Base-by-base conservation (phyloP, 2,329 filamentous ascomycete species). In the Cladophialophora chaetospira region DNA sequence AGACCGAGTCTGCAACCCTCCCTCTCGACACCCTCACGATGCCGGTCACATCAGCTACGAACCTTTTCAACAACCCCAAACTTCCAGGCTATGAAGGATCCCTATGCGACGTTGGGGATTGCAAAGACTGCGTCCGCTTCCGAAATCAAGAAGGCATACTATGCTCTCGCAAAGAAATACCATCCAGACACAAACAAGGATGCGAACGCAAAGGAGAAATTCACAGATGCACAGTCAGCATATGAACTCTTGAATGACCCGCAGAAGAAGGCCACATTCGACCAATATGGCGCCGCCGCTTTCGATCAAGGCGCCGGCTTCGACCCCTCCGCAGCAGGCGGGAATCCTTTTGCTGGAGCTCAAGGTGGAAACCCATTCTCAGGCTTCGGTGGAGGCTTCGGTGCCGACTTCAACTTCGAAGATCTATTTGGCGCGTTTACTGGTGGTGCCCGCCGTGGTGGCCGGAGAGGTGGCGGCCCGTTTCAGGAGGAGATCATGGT, bases 181-280 rank as follows among this genome's bases (percentile, higher is more conserved):
- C 94, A 99, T 69, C 94, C 94, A 6, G 94, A 99, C 72, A 97
- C 94, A 31, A 99, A 97, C 80, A 97, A 97, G 73, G 94, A 97
- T 66, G 73, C 89, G 2, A 82, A 79, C n/a, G 92, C 94, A 31
- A 97, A 97, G 72, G 94, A 97, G 67, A 93, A 89, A 68, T 99
- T 99, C 68, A 83, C 87, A 62, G 93, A 97, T 66, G 90, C 95
- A 53, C 94, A 99, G 73, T 84, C 88, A 28, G 91, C 94, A 21
- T 99, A 99, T 75, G 94, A 99, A 73, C 80, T 97, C 38, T 80
- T 99, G 5, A 95, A 91, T 44, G 94, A 99, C 70, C 82, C 92
- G 3, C 87, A 96, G 74, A 99, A 97, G 82, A 89, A 88, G 71
- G 87, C 96, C 70, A 88, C 92, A 57, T 99, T 85, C 70, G 94